Evolutionary conservation across 2,329 filamentous ascomycete genomes (phyloP).

Genomic region (Apiospora pterosperma): DNA sequence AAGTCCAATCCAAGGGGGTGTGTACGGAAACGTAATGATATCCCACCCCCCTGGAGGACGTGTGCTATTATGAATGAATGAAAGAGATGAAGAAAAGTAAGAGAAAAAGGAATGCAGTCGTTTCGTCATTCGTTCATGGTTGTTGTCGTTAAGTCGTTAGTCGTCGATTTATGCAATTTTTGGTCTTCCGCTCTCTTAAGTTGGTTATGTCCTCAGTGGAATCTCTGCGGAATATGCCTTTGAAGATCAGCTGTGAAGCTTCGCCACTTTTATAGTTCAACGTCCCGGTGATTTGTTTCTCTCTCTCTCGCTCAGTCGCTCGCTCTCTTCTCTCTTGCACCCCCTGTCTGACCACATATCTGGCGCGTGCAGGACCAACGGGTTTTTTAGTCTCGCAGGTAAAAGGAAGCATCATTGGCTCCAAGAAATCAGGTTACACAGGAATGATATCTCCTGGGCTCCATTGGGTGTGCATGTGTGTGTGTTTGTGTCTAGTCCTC

Average conservation of each 20-base stretch:
- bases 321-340: conserved; percentile 14
- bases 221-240: conserved; percentile 27
- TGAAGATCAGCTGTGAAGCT: conserved; percentile 33
- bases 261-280: conserved; percentile 33
- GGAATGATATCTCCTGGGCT: neutral
- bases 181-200: conserved; percentile 19
- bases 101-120: conserved; percentile 2
- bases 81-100: conserved; percentile 3
- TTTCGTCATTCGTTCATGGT: conserved; percentile 11
- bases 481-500: conserved; percentile 18
- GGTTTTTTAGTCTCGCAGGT: neutral
- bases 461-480: conserved; percentile 7
- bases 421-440: conserved; percentile 1
- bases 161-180: conserved; percentile 32
- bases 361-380: neutral
- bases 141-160: conserved; percentile 27
- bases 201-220: conserved; percentile 1
- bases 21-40: neutral
- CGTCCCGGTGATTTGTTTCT: conserved; percentile 10
- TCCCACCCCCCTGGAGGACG: neutral
- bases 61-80: neutral
- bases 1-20: neutral
- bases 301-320: conserved; percentile 8
- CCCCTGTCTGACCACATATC: neutral
- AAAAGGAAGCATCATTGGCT: neutral